These are phyloP conservation scores for Amphibolis antarctica DNA, from an alignment of 106 monocot genomes.

Conservation along the genomic window DNA sequence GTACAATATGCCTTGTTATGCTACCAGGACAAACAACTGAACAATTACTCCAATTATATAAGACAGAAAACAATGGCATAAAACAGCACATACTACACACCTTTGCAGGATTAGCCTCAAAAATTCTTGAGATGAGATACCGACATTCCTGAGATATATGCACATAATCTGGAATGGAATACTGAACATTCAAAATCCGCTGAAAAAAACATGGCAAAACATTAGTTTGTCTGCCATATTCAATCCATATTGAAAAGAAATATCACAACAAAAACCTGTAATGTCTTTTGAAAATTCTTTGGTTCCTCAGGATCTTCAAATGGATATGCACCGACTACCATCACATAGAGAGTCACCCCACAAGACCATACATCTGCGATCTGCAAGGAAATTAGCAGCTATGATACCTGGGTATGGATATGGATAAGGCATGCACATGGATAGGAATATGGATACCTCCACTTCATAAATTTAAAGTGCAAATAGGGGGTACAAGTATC, in stretches of 20 bases:
- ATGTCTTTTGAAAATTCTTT: constrained; percentile 51
- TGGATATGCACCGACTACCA: constrained; percentile 72
- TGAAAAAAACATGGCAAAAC: constrained; percentile 33
- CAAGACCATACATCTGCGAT: constrained; percentile 88
- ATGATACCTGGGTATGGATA: too few species aligned
- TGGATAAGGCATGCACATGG: too few species aligned
- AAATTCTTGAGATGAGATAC: constrained; percentile 61
- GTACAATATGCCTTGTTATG: too few species aligned
- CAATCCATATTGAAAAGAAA: not conserved
- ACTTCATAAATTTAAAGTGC: too few species aligned
- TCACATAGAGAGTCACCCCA: constrained; percentile 72
- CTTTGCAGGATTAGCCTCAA: constrained; percentile 63
- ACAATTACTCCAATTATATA: not conserved
- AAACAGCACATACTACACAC: constrained; percentile 24
- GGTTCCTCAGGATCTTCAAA: constrained; percentile 77
- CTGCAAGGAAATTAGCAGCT: too few species aligned
- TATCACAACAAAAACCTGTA: constrained; percentile 31
- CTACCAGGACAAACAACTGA: not conserved
- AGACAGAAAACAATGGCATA: not conserved
- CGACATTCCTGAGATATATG: constrained; percentile 66
- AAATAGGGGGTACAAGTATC: too few species aligned
- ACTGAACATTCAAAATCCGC: constrained; percentile 75
- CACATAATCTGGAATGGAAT: constrained; percentile 73
- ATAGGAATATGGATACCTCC: too few species aligned
- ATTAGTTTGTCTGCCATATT: constrained; percentile 2